Evolutionary conservation across 2,329 filamentous ascomycete species (phyloP).

Genomic region (Neofusicoccum sp.): DNA sequence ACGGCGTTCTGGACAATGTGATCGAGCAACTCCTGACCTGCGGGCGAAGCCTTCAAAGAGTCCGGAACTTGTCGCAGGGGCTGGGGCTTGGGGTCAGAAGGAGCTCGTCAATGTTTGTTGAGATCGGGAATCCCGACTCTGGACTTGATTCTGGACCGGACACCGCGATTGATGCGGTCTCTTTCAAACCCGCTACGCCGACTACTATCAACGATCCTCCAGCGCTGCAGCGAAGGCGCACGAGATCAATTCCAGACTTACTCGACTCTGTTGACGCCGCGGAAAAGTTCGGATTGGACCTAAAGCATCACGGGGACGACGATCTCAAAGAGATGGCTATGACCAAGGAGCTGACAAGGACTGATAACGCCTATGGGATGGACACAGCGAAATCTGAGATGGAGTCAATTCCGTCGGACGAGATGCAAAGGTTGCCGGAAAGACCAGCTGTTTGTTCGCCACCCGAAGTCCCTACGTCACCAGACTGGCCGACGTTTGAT

Average conservation of each 20-base stretch:
- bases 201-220: constrained; percentile 33
- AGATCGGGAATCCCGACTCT: constrained; percentile 18
- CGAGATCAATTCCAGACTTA: constrained; percentile 35
- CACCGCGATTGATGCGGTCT: constrained; percentile 15
- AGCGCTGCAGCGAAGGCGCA: constrained; percentile 23
- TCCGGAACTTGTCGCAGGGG: neutral
- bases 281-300: constrained; percentile 35
- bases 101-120: constrained; percentile 29
- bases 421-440: neutral
- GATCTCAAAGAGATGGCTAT: neutral
- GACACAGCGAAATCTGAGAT: neutral
- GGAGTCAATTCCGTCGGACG: neutral
- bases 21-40: constrained; percentile 38
- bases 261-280: constrained; percentile 37
- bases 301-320: constrained; percentile 20
- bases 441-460: neutral
- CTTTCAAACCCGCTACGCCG: neutral
- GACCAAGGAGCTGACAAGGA: neutral
- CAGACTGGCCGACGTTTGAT: neutral
- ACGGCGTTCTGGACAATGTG: constrained; percentile 37
- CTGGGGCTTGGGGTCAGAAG: constrained; percentile 23
- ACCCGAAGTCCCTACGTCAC: neutral
- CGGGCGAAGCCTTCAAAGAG: neutral
- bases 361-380: neutral
- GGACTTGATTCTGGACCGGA: neutral